These are phyloP conservation scores for Oenanthe javanica DNA, from an alignment of 140 eudicot genomes.

Conservation along the genomic window DNA sequence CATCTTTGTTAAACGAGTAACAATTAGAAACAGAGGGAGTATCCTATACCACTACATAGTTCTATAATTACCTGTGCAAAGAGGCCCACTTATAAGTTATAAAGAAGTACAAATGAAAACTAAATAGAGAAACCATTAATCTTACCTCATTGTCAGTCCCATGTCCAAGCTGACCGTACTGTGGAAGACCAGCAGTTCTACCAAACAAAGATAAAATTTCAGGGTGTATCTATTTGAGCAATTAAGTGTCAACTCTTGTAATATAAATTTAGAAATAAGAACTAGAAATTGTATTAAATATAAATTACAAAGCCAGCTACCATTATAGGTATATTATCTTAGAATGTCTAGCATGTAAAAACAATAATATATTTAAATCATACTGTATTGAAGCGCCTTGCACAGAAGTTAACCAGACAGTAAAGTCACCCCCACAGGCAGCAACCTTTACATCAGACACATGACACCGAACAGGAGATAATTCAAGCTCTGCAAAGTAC, in stretches of 20 bases:
- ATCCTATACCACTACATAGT: not conserved
- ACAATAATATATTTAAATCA: conserved; percentile 24
- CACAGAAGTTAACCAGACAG: conserved; percentile 83
- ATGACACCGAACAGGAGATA: conserved; percentile 69
- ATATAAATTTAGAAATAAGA: not conserved
- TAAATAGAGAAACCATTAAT: not conserved
- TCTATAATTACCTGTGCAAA: not conserved
- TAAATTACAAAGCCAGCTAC: not conserved
- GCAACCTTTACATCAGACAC: conserved; percentile 61
- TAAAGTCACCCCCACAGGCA: conserved; percentile 90
- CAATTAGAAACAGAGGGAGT: too few species aligned
- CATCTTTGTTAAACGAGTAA: too few species aligned
- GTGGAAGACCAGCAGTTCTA: conserved; percentile 99
- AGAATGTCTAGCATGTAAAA: conserved; percentile 4
- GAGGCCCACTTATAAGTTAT: not conserved
- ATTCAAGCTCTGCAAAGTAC: conserved; percentile 54
- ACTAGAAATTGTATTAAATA: not conserved
- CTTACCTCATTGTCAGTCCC: conserved; percentile 94
- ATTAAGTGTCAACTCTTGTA: not conserved
- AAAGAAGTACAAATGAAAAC: not conserved
- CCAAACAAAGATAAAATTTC: conserved; percentile 14
- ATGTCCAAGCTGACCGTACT: conserved; percentile 98
- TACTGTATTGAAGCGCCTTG: conserved; percentile 92
- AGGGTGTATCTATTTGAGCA: conserved; percentile 7
- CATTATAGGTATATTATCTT: not conserved